Conservation (phyloP, 2,329 filamentous ascomycete genomes). For the Sporothrix euskadiensis region DNA sequence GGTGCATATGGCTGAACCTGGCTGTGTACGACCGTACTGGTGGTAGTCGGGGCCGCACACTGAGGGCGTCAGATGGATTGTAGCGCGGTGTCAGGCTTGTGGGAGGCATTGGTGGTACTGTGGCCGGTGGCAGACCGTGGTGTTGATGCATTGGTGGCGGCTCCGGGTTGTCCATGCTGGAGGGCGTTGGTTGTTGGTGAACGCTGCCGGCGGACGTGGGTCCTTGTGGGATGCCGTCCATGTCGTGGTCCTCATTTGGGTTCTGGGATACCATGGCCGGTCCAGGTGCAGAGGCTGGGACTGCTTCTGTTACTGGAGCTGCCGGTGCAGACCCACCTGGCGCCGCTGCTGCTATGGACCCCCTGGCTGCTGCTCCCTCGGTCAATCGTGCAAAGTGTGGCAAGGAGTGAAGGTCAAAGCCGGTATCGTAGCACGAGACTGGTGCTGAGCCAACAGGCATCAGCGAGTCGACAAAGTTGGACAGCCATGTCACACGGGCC, state of each 20-base stretch:
- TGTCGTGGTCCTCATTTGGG: conserved; percentile 7
- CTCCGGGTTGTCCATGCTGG: conserved; percentile 18
- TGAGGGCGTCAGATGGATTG: conserved; percentile 6
- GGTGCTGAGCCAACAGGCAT: conserved; percentile 36
- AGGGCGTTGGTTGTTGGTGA: conserved; percentile 20
- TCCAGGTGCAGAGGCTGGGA: not conserved
- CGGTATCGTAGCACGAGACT: conserved; percentile 44
- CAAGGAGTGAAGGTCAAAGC: conserved; percentile 34
- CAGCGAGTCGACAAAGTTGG: conserved; percentile 41
- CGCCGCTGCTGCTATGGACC: not conserved
- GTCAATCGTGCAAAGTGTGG: not conserved
- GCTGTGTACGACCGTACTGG: conserved; percentile 20
- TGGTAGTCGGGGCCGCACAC: not conserved
- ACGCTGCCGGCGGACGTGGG: not conserved
- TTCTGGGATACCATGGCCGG: not conserved
- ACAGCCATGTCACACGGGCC: conserved; percentile 46
- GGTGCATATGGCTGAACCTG: conserved; percentile 31
- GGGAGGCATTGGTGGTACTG: not conserved
- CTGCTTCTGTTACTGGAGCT: not conserved
- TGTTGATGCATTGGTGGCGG: conserved; percentile 1
- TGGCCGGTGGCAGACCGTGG: not conserved
- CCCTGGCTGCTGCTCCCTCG: not conserved
- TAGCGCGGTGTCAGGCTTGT: conserved; percentile 11
- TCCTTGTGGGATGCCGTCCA: not conserved
- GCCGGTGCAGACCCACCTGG: not conserved